phyloP scores from a whole-genome alignment of 805 yeast genomes.

The Myxozyma geophila region DNA sequence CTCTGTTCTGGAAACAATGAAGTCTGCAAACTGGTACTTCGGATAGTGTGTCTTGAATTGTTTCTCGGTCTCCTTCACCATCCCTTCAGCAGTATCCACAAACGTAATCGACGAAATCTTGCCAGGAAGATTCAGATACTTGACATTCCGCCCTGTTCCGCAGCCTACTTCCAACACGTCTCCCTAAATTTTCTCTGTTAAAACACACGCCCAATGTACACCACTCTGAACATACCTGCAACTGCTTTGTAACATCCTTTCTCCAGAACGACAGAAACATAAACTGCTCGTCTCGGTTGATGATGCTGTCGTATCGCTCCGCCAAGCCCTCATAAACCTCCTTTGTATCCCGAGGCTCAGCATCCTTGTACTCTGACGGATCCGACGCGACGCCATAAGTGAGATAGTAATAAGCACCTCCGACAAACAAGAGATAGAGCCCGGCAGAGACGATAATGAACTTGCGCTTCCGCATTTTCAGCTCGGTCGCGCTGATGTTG shows the following conservation, averaged over 20 bases:
- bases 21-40: conserved; percentile 71
- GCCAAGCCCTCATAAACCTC: conserved; percentile 79
- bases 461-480: conserved; percentile 27
- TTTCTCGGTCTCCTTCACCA: conserved; percentile 79
- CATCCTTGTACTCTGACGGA: conserved; percentile 47
- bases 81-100: conserved; percentile 79
- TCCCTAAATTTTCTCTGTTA: conserved; percentile 75
- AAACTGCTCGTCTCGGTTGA: conserved; percentile 72
- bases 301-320: conserved; percentile 75
- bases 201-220: background rate
- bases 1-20: conserved; percentile 84
- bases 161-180: conserved; percentile 94
- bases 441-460: conserved; percentile 23
- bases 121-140: conserved; percentile 55
- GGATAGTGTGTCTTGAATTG: conserved; percentile 76
- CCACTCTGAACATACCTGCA: conserved; percentile 17
- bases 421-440: conserved; percentile 21
- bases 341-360: conserved; percentile 81
- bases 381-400: conserved; percentile 16
- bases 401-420: conserved; percentile 29
- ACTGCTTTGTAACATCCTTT: conserved; percentile 49
- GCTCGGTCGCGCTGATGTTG: conserved; percentile 11
- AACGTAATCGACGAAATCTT: conserved; percentile 75
- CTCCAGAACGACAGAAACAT: conserved; percentile 62
- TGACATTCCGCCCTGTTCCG: conserved; percentile 93